Base-by-base conservation (phyloP, 2,329 filamentous ascomycete species). In the Penicillium brasilianum region DNA sequence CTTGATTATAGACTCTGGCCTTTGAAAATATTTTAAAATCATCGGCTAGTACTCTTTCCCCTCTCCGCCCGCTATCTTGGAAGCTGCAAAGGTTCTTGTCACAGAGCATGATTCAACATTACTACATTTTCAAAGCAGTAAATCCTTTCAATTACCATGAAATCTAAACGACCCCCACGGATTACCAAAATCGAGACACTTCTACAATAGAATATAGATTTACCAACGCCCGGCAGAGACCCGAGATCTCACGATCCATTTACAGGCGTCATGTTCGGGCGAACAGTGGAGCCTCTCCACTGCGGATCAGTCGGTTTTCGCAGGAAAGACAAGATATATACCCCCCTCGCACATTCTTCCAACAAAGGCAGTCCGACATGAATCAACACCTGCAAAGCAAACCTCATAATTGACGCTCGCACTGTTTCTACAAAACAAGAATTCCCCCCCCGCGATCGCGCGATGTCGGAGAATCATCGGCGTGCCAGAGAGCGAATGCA, bases 391-490 rank as follows among this genome's bases (percentile, higher is more conserved):
- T 18, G 20, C 13, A 28, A 0, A n/a, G n/a, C 3, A 9, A 46
- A 28, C n/a, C 11, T 4, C 25, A n/a, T 28, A 9, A 46, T 46
- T n/a, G 43, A 46, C 28, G 32, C 34, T 37, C 32, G 16, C 50
- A 37, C 11, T 2, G 25, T 28, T 20, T 30, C 20, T 46, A 25
- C 18, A 10, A 22, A 37, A 57, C 10, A 9, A 25, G 43, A 41
- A 32, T 7, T 6, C 11, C 54, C 32, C 20, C 8, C 16, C 10
- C 8, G 34, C 34, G 10, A 34, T 34, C 54, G 55, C 11, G 2
- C 6, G 20, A 20, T 8, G 7, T 50, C 55, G 55, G 55, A 50
- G 44, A 41, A 43, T 50, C 14, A 6, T 43, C 55, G 46, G 55
- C 11, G 46, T 16, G 8, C 32, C 32, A 4, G 8, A 34, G 8